Conservation (phyloP, 2,329 filamentous ascomycete species). For the Phyllosticta ampelicida region DNA sequence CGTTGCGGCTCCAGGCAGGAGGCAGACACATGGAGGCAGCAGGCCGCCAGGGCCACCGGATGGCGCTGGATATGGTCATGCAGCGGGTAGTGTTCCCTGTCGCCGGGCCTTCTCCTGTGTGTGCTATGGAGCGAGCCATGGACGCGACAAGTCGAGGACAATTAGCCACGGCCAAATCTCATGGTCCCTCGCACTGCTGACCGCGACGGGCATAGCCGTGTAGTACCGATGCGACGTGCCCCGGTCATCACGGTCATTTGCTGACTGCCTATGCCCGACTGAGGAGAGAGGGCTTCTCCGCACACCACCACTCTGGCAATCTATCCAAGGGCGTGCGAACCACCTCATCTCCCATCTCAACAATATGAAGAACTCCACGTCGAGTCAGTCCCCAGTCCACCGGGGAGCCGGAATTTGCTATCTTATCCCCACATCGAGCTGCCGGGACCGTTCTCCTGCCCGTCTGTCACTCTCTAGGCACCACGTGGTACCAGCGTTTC, state of each 20-base stretch:
- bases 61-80: neutral
- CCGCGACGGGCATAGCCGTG: neutral
- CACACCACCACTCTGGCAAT: neutral
- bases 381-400: neutral
- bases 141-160: too few relatives aligned
- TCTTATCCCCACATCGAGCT: neutral
- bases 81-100: neutral
- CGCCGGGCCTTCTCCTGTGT: neutral
- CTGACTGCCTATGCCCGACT: neutral
- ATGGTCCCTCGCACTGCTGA: neutral
- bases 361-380: neutral
- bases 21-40: neutral
- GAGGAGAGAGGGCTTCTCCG: neutral
- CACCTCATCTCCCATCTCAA: neutral
- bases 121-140: too few relatives aligned
- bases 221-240: neutral
- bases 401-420: neutral
- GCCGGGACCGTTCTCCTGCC: neutral
- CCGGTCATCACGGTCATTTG: neutral
- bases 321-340: neutral
- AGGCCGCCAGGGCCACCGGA: neutral
- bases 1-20: neutral
- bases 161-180: too few relatives aligned
- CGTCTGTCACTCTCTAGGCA: neutral
- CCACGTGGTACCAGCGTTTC: neutral